Conservation (phyloP, 192 early-diverging fungal genomes). For the Kappamyces sp. region DNA sequence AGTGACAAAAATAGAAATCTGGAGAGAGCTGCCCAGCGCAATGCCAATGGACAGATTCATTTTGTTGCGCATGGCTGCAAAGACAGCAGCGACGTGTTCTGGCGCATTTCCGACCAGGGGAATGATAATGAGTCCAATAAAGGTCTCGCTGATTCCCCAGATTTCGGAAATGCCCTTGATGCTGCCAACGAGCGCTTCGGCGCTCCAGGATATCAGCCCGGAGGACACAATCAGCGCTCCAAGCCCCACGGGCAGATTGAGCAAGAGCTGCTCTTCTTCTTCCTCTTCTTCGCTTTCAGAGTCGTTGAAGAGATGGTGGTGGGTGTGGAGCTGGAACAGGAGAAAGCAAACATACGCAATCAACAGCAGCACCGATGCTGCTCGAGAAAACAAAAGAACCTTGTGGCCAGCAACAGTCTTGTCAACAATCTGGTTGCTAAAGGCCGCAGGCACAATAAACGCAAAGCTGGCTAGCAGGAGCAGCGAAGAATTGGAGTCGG, state of each 20-base stretch:
- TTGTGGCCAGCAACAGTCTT: not conserved
- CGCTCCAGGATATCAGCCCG: constrained; percentile 67
- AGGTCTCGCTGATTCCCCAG: constrained; percentile 68
- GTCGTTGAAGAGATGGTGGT: not conserved
- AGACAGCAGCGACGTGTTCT: constrained; percentile 81
- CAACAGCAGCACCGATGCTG: not conserved
- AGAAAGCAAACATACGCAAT: constrained; percentile 8
- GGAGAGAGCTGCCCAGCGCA: constrained; percentile 83
- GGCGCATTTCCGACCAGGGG: constrained; percentile 91
- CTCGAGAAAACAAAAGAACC: constrained; percentile 3
- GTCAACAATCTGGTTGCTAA: not conserved
- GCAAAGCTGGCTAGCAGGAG: constrained; percentile 21
- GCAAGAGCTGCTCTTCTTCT: constrained; percentile 57
- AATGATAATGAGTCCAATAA: constrained; percentile 86
- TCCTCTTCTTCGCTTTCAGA: constrained; percentile 16
- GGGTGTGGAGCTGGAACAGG: constrained; percentile 11
- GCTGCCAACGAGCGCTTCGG: constrained; percentile 78
- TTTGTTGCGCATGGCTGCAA: constrained; percentile 80
- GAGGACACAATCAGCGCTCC: constrained; percentile 59
- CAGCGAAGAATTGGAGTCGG: constrained; percentile 18
- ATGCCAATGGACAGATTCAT: constrained; percentile 82
- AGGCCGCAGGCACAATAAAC: constrained; percentile 14
- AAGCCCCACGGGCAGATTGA: constrained; percentile 57
- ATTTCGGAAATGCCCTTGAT: constrained; percentile 70
- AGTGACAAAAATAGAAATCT: constrained; percentile 64